Evolutionary conservation across 257 asterid species (phyloP), one percentile per base, ranked within the genome.

Genomic region (Plantago ovata): DNA sequence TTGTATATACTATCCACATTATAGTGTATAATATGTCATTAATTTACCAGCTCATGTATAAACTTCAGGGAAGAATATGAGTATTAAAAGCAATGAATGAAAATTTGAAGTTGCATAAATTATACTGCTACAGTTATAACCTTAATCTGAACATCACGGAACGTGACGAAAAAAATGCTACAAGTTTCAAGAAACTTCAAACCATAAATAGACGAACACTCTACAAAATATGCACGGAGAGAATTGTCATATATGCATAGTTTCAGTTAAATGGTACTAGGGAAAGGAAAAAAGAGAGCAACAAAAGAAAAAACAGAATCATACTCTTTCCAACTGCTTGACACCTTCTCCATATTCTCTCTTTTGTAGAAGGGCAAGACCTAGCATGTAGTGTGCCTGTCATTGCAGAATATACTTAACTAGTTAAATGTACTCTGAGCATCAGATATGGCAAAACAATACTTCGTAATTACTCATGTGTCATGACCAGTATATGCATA

Each of bases 301-400:
- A n/a, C n/a, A n/a, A n/a, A n/a, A n/a, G n/a, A n/a, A n/a, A n/a
- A n/a, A n/a, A n/a, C n/a, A n/a, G n/a, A 14, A 14, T 36, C 77
- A 40, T 74, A 83, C 94, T 63, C 67, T 81, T 70, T 79, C 87
- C 72, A 84, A 58, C 78, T 69, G 75, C 72, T 60, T 84, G 66
- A 79, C 79, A 62, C 94, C 94, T 61, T 77, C 80, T 14, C 73
- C 74, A 52, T 66, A 81, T 11, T 75, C 80, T 72, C 72, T 66
- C 72, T 56, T 77, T 64, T 77, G 71, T 33, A 81, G 81, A 71
- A 84, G 64, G 8, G 87, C 94, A 24, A 79, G 94, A 49, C 94
- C 89, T 23, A 84, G 87, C 85, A 81, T 79, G 58, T 81, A 79
- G 69, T 79, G 89, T 4, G 70, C 94, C 90, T 85, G 82, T 20